These are phyloP conservation scores for Kodamaea kaohsiungensis DNA, from an alignment of 805 yeast genomes.

Conservation along the genomic window DNA sequence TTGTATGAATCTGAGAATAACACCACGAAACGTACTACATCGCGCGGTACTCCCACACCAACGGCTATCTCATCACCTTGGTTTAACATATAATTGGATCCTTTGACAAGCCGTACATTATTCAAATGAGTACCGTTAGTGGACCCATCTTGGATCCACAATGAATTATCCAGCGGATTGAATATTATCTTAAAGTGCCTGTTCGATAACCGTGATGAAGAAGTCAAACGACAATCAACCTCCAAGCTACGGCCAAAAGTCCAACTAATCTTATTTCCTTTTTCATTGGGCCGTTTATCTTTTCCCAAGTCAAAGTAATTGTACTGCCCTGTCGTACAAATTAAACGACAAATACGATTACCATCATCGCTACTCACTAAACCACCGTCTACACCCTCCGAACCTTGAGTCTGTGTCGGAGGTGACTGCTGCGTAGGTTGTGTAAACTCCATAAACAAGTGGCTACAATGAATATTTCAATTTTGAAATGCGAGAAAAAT, in stretches of 20 bases:
- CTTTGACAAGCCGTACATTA: constrained; percentile 68
- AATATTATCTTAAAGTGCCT: constrained; percentile 73
- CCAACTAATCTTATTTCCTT: constrained; percentile 50
- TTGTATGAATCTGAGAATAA: constrained; percentile 46
- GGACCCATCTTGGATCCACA: constrained; percentile 72
- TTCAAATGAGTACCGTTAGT: constrained; percentile 94
- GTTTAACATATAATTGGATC: constrained; percentile 74
- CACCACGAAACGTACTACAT: constrained; percentile 55
- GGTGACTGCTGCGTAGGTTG: constrained; percentile 43
- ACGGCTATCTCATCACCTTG: constrained; percentile 94
- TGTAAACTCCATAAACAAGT: constrained; percentile 15
- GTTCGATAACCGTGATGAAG: constrained; percentile 67
- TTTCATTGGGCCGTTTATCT: constrained; percentile 19
- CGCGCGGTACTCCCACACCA: constrained; percentile 81
- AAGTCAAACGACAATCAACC: constrained; percentile 64
- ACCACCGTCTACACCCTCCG: constrained; percentile 18
- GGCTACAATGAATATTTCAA: not conserved
- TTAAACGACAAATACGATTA: constrained; percentile 51
- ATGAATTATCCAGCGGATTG: constrained; percentile 52
- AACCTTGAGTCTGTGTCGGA: constrained; percentile 27
- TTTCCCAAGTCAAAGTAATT: constrained; percentile 46
- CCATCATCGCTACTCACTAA: constrained; percentile 22
- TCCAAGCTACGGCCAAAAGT: constrained; percentile 69
- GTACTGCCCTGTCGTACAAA: constrained; percentile 61
- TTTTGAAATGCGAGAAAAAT: not conserved